A percentile compares a stretch with the other conserved stretches of the same genome.
Conservation (phyloP, 1,284 basidiomycete genomes). For the Fomitopsis betulina region DNA sequence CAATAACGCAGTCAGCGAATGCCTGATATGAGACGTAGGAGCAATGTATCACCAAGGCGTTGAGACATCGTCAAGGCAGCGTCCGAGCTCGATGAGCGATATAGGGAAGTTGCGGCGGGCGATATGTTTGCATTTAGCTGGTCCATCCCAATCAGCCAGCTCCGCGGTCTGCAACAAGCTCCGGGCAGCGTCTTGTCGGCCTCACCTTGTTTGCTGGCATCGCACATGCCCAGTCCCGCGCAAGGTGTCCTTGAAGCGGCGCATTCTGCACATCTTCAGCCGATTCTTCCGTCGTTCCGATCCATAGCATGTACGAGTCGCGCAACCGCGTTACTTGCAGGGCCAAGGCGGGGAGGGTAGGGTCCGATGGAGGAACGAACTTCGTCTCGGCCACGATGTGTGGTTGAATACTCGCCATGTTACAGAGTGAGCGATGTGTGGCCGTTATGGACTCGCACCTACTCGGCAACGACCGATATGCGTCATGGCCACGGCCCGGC, state of each 20-base stretch:
- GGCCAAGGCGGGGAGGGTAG: conserved; percentile 53
- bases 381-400: conserved; percentile 33
- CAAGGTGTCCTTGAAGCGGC: conserved; percentile 49
- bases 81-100: conserved; percentile 61
- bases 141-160: conserved; percentile 9
- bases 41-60: conserved; percentile 60
- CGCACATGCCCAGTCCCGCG: conserved; percentile 80
- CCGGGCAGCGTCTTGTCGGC: conserved; percentile 1
- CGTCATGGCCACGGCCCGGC: not conserved
- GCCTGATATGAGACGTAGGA: conserved; percentile 6
- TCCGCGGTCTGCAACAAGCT: conserved; percentile 1
- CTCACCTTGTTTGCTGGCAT: conserved; percentile 60
- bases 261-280: conserved; percentile 47
- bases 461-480: not conserved
- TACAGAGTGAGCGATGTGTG: too few relatives aligned
- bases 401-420: not conserved
- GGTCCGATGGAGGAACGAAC: conserved; percentile 42
- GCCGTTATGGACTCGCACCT: too few relatives aligned
- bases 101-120: conserved; percentile 60
- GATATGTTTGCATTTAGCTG: conserved; percentile 32
- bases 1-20: conserved; percentile 14
- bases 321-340: conserved; percentile 68
- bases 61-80: conserved; percentile 70
- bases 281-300: conserved; percentile 53
- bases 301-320: conserved; percentile 81